Evolutionary conservation across 2,329 filamentous ascomycete species (phyloP).

Genomic region (Sporothrix curviconia): DNA sequence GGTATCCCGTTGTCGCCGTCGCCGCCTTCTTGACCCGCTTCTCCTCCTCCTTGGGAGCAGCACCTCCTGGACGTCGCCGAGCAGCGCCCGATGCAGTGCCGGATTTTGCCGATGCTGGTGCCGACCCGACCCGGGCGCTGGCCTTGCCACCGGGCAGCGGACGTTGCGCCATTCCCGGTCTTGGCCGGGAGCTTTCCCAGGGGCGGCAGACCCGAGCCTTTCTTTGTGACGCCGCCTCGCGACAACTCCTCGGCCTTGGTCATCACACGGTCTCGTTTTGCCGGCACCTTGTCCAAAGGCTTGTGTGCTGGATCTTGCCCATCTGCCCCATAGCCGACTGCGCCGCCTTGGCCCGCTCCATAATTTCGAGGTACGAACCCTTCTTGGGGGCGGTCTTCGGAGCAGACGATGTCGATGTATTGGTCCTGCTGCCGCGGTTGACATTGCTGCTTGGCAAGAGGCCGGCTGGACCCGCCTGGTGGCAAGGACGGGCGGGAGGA

Average conservation of each 20-base stretch:
- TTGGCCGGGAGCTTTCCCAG: not conserved
- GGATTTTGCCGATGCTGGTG: not conserved
- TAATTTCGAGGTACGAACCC: constrained; percentile 66
- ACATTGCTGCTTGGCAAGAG: too few species aligned
- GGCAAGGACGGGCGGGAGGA: not conserved
- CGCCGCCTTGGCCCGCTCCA: constrained; percentile 63
- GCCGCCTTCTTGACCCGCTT: constrained; percentile 59
- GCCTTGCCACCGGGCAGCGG: not conserved
- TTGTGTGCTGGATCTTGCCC: constrained; percentile 71
- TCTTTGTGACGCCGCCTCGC: constrained; percentile 1
- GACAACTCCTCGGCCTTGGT: constrained; percentile 11
- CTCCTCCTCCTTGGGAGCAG: constrained; percentile 32
- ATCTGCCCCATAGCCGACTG: constrained; percentile 55
- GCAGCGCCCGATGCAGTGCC: not conserved
- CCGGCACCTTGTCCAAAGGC: constrained; percentile 56
- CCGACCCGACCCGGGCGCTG: constrained; percentile 4
- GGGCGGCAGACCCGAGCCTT: not conserved
- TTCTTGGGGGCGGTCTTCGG: constrained; percentile 55
- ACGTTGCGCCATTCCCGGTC: not conserved
- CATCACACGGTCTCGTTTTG: constrained; percentile 40
- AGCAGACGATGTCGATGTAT: not conserved
- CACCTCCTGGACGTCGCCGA: constrained; percentile 6
- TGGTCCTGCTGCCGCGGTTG: not conserved
- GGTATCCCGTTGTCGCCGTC: constrained; percentile 57
- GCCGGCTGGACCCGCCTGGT: constrained; percentile 20